Evolutionary conservation across 345 rosid genomes (phyloP), one percentile per base, ranked within the genome.

Genomic region (Salix dunnii): DNA sequence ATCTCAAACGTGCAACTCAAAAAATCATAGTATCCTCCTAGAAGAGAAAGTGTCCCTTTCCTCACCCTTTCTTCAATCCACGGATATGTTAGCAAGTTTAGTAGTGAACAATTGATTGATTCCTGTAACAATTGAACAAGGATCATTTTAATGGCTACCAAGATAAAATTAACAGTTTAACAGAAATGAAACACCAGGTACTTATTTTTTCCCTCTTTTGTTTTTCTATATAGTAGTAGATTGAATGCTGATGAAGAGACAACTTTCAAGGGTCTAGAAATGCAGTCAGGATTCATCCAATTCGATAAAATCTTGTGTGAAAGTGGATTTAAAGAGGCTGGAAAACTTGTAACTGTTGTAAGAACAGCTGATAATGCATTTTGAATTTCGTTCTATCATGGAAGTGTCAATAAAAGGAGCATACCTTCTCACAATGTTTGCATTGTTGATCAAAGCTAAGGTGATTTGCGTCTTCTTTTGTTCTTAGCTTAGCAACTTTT

Each of bases 1-100:
- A 73, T 81, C 77, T 81, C 88, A 76, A 88, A 87, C 76, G 87
- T 75, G 81, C 91, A 90, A 38, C 84, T 87, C 61, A 82, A 75
- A 69, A 88, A 89, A 83, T 88, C 91, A 71, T 90, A 89, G 76
- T 88, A 89, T 75, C 95, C 91, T 75, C 92, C 91, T 80, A 87
- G 92, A 83, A 91, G 73, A 66, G 65, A 82, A 0, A 92, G 74
- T 72, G 69, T 72, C 38, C 73, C 86, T 75, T 75, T 86, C 80
- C 77, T 86, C 36, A 86, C 91, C 81, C 77, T 88, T 0, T 88
- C 91, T 85, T 87, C 71, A 77, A 92, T 86, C 97, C 97, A 92
- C 23, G 97, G 89, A 80, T 92, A 92, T 0, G 87, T 88, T 13
- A 92, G 78, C 85, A 92, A 81, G 87, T 90, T 91, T 76, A 87